Base-by-base conservation (phyloP, 2,329 filamentous ascomycete genomes). In the Berkeleyomyces basicola region DNA sequence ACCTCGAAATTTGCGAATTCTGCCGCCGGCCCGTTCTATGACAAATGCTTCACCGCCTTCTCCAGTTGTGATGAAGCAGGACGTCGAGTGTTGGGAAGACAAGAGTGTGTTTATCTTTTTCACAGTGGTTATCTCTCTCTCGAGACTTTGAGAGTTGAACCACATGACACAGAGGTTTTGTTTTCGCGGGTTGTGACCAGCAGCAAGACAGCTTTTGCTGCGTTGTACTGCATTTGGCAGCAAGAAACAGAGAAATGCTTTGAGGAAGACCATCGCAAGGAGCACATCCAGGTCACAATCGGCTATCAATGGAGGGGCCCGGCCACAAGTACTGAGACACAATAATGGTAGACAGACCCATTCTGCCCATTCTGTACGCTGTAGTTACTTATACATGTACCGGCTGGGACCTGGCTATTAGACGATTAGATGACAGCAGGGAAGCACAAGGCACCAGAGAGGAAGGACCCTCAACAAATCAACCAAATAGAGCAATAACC, bases 381-480 rank as follows among this genome's bases (percentile, higher is more conserved):
- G 23, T 23, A 23, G 23, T 23, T 23, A 23, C 23, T 23, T 23
- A 2, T 23, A 23, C 23, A 23, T 23, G 58, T 46, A 59, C 58
- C 58, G 6, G 58, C 2, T 33, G 33, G 58, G 31, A 44, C 51
- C 51, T 55, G 33, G 31, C 61, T 58, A 44, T 3, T 62, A 47
- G 40, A 42, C 37, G 33, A 16, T 46, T n/a, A 43, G 39, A 39
- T 40, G 11, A 44, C 36, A 53, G 43, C 57, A 42, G 23, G 57
- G 58, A 64, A 55, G 58, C 36, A 64, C 33, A 36, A 58, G 37
- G 51, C 40, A 57, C 6, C 33, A 14, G 36, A 53, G 16, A 33
- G 39, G 39, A 43, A 55, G 53, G 49, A 42, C 58, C 53, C 49
- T 49, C 63, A 61, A 64, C 51, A 61, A 61, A 59, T 58, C 31